These are phyloP conservation scores for Talinum fruticosum DNA, from an alignment of 148 eudicot species.

Conservation along the genomic window DNA sequence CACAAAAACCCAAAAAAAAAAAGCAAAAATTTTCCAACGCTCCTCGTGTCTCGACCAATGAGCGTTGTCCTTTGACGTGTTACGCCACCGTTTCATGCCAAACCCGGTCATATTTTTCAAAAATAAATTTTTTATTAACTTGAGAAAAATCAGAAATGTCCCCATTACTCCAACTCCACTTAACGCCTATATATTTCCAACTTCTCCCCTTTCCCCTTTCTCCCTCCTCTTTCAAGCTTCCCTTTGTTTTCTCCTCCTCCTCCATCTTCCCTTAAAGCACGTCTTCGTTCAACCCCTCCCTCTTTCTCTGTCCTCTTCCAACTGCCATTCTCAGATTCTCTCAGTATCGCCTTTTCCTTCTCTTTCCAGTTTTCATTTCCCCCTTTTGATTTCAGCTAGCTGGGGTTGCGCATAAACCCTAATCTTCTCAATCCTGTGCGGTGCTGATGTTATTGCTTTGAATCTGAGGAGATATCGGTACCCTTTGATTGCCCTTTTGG, in stretches of 20 bases:
- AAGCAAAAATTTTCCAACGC: neutral
- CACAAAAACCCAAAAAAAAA: too few relatives aligned
- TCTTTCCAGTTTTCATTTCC: too few relatives aligned
- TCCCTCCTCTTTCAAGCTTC: neutral
- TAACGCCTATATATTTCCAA: neutral
- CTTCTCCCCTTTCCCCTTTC: neutral
- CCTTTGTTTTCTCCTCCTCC: too few relatives aligned
- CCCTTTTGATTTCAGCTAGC: neutral
- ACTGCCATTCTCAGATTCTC: too few relatives aligned
- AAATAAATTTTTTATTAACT: neutral
- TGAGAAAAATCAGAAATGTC: neutral
- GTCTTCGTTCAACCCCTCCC: neutral
- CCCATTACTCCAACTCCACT: neutral
- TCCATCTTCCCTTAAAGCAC: neutral
- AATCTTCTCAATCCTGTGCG: neutral
- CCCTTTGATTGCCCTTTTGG: neutral
- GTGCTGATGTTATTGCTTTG: slow-evolving; percentile 7
- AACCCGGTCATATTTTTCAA: neutral
- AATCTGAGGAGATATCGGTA: neutral
- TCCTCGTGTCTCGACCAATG: slow-evolving; percentile 16
- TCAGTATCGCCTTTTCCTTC: neutral
- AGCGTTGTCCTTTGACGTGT: slow-evolving; percentile 14
- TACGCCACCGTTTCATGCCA: neutral
- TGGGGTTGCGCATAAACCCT: slow-evolving; percentile 7
- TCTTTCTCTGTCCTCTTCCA: neutral